A percentile compares a stretch with the other conserved stretches of the same genome.
phyloP scores from a whole-genome alignment of 257 asterid species.

The Gentiana straminea region DNA sequence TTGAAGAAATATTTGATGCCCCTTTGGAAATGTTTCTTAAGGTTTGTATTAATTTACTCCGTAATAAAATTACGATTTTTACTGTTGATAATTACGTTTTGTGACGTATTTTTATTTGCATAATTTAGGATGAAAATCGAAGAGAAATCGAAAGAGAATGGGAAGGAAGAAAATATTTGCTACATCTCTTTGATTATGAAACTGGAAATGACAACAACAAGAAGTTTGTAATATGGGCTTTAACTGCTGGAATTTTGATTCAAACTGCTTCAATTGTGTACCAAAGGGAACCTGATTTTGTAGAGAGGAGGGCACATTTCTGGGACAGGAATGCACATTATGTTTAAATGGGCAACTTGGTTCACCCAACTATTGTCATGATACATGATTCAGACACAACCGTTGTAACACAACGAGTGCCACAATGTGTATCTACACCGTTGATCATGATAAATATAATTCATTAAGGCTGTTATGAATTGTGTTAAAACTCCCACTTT shows the following conservation, averaged over 20 bases:
- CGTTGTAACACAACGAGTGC: too few relatives aligned
- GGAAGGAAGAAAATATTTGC: slow-evolving; percentile 47
- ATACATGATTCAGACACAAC: too few relatives aligned
- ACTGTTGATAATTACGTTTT: too few relatives aligned
- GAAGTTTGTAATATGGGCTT: slow-evolving; percentile 59
- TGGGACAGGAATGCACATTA: slow-evolving; percentile 34
- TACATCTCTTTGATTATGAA: slow-evolving; percentile 62
- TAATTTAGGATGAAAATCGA: slow-evolving; percentile 54
- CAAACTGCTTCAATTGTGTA: slow-evolving; percentile 53
- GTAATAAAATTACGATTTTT: too few relatives aligned
- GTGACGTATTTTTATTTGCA: too few relatives aligned
- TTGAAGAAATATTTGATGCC: slow-evolving; percentile 64
- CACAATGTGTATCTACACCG: too few relatives aligned
- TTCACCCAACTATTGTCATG: too few relatives aligned
- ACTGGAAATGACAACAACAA: slow-evolving; percentile 12
- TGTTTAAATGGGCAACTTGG: too few relatives aligned
- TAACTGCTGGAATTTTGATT: slow-evolving; percentile 75
- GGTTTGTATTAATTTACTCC: slow-evolving; percentile 17
- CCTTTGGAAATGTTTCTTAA: slow-evolving; percentile 79
- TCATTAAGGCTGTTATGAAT: too few relatives aligned
- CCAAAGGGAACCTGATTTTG: slow-evolving; percentile 43
- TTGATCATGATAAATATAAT: too few relatives aligned
- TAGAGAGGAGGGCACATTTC: slow-evolving; percentile 49
- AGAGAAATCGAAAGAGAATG: slow-evolving; percentile 49
- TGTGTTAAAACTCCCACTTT: too few relatives aligned